Evolutionary conservation across 108 stramenopile species (phyloP).

Genomic region (Conticribra weissflogii): DNA sequence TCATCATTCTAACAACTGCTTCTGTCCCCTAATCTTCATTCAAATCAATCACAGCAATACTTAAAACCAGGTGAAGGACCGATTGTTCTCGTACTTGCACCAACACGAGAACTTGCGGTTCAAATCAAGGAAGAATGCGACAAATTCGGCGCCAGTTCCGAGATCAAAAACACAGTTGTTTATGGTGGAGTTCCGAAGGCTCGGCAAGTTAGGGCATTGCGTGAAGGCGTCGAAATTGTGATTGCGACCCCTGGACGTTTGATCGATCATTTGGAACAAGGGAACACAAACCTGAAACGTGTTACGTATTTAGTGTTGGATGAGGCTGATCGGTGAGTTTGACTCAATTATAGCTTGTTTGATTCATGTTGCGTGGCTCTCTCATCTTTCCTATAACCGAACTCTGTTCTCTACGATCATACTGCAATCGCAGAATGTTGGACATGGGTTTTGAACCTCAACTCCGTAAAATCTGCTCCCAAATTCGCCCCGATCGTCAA

Average conservation of each 20-base stretch:
- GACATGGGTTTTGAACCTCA: conserved; percentile 99
- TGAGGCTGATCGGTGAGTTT: conserved; percentile 79
- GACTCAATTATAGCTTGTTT: neutral
- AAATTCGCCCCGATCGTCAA: conserved; percentile 98
- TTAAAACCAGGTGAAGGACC: conserved; percentile 98
- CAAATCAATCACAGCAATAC: conserved; percentile 86
- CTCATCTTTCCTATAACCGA: neutral
- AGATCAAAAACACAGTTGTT: conserved; percentile 98
- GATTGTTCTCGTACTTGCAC: conserved; percentile 96
- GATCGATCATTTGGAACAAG: conserved; percentile 96
- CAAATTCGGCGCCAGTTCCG: conserved; percentile 94
- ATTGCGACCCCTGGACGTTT: conserved; percentile 99
- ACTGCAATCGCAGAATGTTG: conserved; percentile 83
- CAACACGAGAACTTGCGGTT: conserved; percentile 98
- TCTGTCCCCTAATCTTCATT: conserved; percentile 20
- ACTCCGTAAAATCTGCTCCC: conserved; percentile 93
- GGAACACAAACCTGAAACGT: conserved; percentile 94
- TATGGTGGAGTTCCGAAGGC: conserved; percentile 98
- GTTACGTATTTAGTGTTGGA: conserved; percentile 98
- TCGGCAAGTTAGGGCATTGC: conserved; percentile 74
- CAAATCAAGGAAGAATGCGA: conserved; percentile 99
- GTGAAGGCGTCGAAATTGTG: conserved; percentile 94
- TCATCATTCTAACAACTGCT: neutral
- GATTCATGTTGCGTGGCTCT: neutral
- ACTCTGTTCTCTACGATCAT: too few relatives aligned